phyloP scores from a whole-genome alignment of 176 grass and related monocot species.

The Metroxylon sagu region DNA sequence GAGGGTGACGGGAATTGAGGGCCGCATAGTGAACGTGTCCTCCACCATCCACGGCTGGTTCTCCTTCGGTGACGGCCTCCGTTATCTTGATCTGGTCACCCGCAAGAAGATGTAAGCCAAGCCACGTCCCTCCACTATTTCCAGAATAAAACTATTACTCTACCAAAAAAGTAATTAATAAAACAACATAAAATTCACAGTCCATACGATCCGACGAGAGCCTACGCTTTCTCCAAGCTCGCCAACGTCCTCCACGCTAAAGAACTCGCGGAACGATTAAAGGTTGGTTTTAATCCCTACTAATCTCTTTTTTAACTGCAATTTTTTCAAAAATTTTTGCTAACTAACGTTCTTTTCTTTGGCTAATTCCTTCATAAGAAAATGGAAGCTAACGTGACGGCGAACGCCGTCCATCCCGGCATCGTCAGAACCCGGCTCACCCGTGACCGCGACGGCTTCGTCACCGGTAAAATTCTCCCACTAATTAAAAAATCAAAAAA shows the following conservation, averaged over 20 bases:
- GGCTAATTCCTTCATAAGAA: constrained; percentile 20
- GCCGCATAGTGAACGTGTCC: constrained; percentile 82
- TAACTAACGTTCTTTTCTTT: not conserved
- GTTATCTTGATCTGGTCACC: constrained; percentile 69
- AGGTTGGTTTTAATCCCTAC: constrained; percentile 15
- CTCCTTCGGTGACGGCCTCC: constrained; percentile 58
- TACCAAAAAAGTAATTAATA: not conserved
- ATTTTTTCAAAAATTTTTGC: not conserved
- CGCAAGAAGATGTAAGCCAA: constrained; percentile 53
- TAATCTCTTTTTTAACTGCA: not conserved
- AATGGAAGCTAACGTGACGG: constrained; percentile 71
- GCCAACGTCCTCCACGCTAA: constrained; percentile 80
- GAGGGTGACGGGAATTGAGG: constrained; percentile 41
- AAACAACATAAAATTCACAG: constrained; percentile 10
- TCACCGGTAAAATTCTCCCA: constrained; percentile 32
- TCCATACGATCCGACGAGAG: constrained; percentile 75
- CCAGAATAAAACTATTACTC: constrained; percentile 1
- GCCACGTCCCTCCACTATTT: too few species aligned
- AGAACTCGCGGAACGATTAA: constrained; percentile 49
- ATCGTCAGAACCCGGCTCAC: constrained; percentile 91
- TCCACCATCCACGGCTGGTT: constrained; percentile 95
- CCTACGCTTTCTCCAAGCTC: constrained; percentile 85
- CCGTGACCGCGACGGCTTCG: constrained; percentile 74
- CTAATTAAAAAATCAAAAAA: too few species aligned
- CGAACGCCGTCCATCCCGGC: constrained; percentile 87